phyloP scores from a whole-genome alignment of 495 filamentous ascomycete genomes.

The Baudoinia panamericana region DNA sequence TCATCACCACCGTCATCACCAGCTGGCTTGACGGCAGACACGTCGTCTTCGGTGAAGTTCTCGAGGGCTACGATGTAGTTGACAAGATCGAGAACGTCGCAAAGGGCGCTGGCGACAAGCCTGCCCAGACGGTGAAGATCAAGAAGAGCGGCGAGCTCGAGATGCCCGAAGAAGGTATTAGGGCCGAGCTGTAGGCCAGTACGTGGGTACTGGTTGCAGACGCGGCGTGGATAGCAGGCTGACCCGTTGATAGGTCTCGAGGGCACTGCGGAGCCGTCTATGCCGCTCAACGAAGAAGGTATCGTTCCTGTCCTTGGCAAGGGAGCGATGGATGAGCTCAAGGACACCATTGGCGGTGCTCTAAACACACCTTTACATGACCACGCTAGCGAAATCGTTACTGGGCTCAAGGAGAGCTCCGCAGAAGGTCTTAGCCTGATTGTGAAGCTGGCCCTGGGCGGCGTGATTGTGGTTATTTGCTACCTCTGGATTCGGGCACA shows the following conservation, averaged over 20 bases:
- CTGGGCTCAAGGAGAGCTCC: neutral
- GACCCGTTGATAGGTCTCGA: conserved; percentile 2
- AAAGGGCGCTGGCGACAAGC: conserved; percentile 63
- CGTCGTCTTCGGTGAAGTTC: conserved; percentile 69
- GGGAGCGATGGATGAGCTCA: neutral
- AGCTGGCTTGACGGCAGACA: conserved; percentile 66
- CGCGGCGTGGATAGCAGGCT: too few species aligned
- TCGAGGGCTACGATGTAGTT: conserved; percentile 60
- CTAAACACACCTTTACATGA: conserved; percentile 4
- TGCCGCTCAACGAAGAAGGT: conserved; percentile 11
- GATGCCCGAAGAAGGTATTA: conserved; percentile 91
- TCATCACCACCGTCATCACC: conserved; percentile 61
- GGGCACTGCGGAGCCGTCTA: conserved; percentile 19
- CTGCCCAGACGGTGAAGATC: conserved; percentile 66
- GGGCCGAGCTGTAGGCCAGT: conserved; percentile 71
- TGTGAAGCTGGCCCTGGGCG: conserved; percentile 5
- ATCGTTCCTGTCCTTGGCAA: neutral
- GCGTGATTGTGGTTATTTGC: conserved; percentile 2
- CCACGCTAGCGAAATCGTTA: conserved; percentile 7
- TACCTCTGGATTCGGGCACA: conserved; percentile 6
- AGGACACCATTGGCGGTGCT: conserved; percentile 9
- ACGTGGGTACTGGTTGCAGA: conserved; percentile 17
- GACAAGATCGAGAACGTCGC: conserved; percentile 70
- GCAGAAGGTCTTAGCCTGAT: conserved; percentile 6
- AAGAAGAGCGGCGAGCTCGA: conserved; percentile 85